These are phyloP conservation scores for Rubroshorea leprosula DNA, from an alignment of 345 rosid genomes.

Conservation along the genomic window DNA sequence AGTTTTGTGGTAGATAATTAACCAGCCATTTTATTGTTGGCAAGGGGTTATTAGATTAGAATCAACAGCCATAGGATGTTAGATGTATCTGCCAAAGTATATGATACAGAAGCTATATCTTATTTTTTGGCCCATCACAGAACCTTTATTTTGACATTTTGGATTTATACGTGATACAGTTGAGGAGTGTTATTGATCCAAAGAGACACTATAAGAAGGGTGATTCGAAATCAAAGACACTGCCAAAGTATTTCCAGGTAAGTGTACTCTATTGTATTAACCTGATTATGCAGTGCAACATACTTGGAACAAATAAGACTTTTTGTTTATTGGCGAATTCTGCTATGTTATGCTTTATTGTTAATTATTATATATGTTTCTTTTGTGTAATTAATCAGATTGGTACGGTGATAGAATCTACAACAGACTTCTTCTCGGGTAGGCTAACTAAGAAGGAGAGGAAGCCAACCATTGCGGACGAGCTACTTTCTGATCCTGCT, in stretches of 20 bases:
- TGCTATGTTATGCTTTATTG: not conserved
- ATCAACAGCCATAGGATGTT: not conserved
- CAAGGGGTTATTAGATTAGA: not conserved
- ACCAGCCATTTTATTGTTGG: too few relatives aligned
- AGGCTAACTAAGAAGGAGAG: slow-evolving; percentile 86
- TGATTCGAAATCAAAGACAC: slow-evolving; percentile 47
- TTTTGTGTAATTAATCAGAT: slow-evolving; percentile 39
- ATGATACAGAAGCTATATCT: not conserved
- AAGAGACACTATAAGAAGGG: slow-evolving; percentile 75
- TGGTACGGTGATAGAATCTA: slow-evolving; percentile 72
- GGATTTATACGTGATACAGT: slow-evolving; percentile 30
- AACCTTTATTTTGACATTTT: not conserved
- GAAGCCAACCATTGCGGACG: slow-evolving; percentile 73
- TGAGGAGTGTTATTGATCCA: slow-evolving; percentile 78
- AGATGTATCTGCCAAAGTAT: not conserved
- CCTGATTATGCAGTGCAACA: not conserved
- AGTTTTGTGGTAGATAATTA: too few relatives aligned
- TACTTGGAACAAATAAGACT: not conserved
- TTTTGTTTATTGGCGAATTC: not conserved
- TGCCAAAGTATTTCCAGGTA: slow-evolving; percentile 90
- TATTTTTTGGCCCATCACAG: too few relatives aligned
- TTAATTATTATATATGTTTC: not conserved
- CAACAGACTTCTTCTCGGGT: slow-evolving; percentile 50
- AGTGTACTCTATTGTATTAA: slow-evolving; percentile 5
- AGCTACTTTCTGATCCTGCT: slow-evolving; percentile 57